Base-by-base conservation (phyloP, 2,329 filamentous ascomycete species). In the Colletotrichum phormii region DNA sequence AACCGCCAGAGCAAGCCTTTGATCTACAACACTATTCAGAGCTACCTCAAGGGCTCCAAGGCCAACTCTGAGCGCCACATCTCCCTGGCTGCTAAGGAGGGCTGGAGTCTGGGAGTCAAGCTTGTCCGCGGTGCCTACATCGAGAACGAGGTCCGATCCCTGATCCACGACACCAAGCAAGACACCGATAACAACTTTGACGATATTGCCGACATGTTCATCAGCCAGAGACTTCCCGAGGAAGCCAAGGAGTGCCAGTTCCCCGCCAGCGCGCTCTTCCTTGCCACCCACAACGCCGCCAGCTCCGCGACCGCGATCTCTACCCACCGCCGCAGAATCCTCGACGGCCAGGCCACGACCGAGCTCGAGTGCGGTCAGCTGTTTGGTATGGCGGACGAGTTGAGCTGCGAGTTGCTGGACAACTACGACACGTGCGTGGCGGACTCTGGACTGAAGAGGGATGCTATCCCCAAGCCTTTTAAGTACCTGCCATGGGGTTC, bases 381-480 rank as follows among this genome's bases (percentile, higher is more conserved):
- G 9, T 72, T 75, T 66, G 75, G 96, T 49, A 98, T 98, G 95
- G 96, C 96, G 2, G 96, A 98, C 77, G 95, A 98, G 80, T 91
- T 98, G 67, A 95, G 92, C 80, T 92, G 90, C 79, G 89, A 91
- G 80, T 82, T 92, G 26, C 79, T 88, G 33, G 70, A 72, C 18
- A 72, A 72, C 60, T 72, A 72, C 49, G 70, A 72, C 26, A 26
- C 46, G 0, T 72, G 70, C 29, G 54, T 72, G 15, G 31, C 70
- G 6, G 70, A 61, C 55, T 72, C 70, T 3, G 66, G 37, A 15
- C 26, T 72, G n/a, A 70, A 51, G 66, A 37, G 70, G 53, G 70
- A 72, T 13, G 66, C 62, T 7, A 72, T 72, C 4, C 70, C 70
- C 13, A 70, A 57, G 70, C 70, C 75, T n/a, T 76, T 75, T 74